phyloP scores from a whole-genome alignment of 2,329 filamentous ascomycete species.

The Cytospora paraplurivora region DNA sequence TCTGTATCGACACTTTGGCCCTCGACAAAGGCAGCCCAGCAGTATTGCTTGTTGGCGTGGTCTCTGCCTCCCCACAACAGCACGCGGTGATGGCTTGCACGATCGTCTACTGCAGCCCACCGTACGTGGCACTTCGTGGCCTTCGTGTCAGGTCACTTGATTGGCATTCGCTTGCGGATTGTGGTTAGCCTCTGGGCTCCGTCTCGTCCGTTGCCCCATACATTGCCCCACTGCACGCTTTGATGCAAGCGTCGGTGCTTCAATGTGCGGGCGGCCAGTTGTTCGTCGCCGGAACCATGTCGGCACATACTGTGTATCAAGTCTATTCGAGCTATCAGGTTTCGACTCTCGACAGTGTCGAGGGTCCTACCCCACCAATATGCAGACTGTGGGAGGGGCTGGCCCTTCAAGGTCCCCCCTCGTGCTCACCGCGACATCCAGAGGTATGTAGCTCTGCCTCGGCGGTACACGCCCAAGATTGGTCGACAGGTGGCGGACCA shows the following conservation, averaged over 20 bases:
- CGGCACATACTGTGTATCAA: constrained; percentile 19
- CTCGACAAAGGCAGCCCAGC: neutral
- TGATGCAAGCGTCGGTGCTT: constrained; percentile 18
- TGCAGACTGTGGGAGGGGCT: constrained; percentile 24
- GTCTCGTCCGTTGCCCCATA: constrained; percentile 19
- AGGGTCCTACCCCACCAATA: constrained; percentile 13
- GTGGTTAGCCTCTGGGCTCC: constrained; percentile 13
- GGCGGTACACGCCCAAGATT: constrained; percentile 12
- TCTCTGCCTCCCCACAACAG: neutral
- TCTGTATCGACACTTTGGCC: no score
- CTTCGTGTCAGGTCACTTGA: constrained; percentile 11
- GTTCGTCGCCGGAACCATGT: constrained; percentile 27
- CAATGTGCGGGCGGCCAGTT: constrained; percentile 26
- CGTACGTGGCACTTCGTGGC: constrained; percentile 4
- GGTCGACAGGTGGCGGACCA: constrained; percentile 11
- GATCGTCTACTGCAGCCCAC: no score
- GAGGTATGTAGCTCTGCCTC: constrained; percentile 15
- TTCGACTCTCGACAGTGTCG: constrained; percentile 9
- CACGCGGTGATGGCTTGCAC: constrained; percentile 1
- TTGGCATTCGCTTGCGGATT: constrained; percentile 26
- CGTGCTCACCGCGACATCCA: constrained; percentile 26
- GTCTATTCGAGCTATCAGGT: constrained; percentile 24
- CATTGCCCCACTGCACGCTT: constrained; percentile 17
- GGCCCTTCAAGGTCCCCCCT: constrained; percentile 10
- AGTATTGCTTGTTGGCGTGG: neutral